phyloP scores from a whole-genome alignment of 1,139 yeast species.

The Suhomyces bribrorum region DNA sequence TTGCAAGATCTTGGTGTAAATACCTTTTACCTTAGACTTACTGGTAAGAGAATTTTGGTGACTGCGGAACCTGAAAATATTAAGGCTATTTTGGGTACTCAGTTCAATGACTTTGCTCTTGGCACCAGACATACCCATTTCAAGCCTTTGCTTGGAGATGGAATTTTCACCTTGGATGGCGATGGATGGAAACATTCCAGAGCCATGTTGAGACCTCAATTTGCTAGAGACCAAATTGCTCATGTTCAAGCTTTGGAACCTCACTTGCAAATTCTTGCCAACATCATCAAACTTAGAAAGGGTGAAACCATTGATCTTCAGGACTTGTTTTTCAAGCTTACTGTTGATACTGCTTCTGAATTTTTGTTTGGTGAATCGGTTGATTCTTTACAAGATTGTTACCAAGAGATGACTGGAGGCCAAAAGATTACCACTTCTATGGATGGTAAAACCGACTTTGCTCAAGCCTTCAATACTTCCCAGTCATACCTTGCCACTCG shows the following conservation, averaged over 20 bases:
- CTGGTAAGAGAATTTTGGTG: constrained; percentile 16
- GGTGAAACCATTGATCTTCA: constrained; percentile 45
- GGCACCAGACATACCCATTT: constrained; percentile 27
- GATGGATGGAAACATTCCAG: constrained; percentile 31
- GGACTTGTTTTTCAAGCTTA: constrained; percentile 48
- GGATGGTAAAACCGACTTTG: constrained; percentile 30
- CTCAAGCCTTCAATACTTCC: constrained; percentile 43
- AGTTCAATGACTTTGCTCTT: constrained; percentile 27
- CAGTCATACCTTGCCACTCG: constrained; percentile 41
- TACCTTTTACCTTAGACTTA: constrained; percentile 13
- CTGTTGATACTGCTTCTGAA: constrained; percentile 61
- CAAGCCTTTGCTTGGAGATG: constrained; percentile 26
- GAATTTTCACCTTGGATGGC: constrained; percentile 30
- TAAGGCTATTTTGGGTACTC: constrained; percentile 28
- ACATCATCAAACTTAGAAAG: constrained; percentile 17
- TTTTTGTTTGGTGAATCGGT: constrained; percentile 59
- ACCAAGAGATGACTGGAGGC: constrained; percentile 15
- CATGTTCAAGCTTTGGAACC: constrained; percentile 29
- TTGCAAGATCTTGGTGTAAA: constrained; percentile 1
- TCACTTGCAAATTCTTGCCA: constrained; percentile 22
- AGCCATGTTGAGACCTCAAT: constrained; percentile 31
- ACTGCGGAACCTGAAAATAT: constrained; percentile 26
- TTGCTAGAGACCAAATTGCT: constrained; percentile 30
- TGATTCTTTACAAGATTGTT: constrained; percentile 36
- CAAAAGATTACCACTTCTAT: constrained; percentile 23